Base-by-base conservation (phyloP, 345 rosid species). In the Turritis glabra region DNA sequence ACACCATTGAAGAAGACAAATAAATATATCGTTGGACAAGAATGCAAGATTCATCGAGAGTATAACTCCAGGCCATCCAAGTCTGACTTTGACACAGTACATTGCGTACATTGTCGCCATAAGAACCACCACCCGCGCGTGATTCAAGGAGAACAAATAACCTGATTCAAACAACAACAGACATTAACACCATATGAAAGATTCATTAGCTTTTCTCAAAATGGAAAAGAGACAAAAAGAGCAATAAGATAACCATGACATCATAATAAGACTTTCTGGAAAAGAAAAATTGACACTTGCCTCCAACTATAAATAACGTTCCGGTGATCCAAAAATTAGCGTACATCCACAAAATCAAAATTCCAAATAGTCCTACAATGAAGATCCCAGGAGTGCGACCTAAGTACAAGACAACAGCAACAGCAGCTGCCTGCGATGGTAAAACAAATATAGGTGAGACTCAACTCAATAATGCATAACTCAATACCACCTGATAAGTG, bases 301-400 rank as follows among this genome's bases (percentile, higher is more conserved):
- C 99, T 90, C 98, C 99, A 53, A 96, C 85, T 72, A 92, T 79
- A 83, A 92, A 96, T 75, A 96, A 80, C 38, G 93, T 81, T 75
- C 98, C 98, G 1, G 97, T 87, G 82, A 96, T 90, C 98, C 97
- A 96, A 78, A 90, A 92, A 91, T 90, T 96, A 73, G 99, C 99
- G 75, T 82, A 89, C 97, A 92, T 92, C 99, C 99, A 92, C 53
- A 96, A 79, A 69, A 92, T 79, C 82, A 92, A 82, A 79, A 92
- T 96, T 30, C 90, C 88, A 78, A 88, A 89, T 19, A 90, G 67
- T 25, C 99, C 99, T 29, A 87, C 94, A 30, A 96, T 90, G 79
- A 89, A 96, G 70, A 96, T 88, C 33, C 99, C 99, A 65, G 99
- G 96, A 78, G 97, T 92, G 82, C 86, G 89, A 54, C 97, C 98